Conservation (phyloP, 2,329 filamentous ascomycete genomes). For the Alternaria solani region DNA sequence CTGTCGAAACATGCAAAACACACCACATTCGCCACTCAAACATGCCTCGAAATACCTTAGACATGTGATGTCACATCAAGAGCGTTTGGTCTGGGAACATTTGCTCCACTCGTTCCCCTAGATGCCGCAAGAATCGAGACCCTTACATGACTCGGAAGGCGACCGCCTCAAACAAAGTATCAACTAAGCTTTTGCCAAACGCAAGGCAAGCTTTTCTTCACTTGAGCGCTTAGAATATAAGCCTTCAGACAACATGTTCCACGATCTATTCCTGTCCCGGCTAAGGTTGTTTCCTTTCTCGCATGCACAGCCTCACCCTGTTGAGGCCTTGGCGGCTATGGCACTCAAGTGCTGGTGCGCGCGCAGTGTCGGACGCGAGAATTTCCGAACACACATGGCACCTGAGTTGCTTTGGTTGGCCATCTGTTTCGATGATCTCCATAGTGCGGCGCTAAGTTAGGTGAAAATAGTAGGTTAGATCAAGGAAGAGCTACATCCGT, state of each 20-base stretch:
- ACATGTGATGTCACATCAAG: neutral
- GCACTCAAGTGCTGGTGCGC: conserved; percentile 7
- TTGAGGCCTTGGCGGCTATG: conserved; percentile 4
- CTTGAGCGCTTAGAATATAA: neutral
- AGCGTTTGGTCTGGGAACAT: neutral
- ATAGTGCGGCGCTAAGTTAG: conserved; percentile 15
- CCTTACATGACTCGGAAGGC: neutral
- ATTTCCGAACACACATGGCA: conserved; percentile 23
- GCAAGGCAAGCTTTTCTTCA: neutral
- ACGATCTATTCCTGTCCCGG: neutral
- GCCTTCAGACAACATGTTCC: neutral
- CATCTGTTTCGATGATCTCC: conserved; percentile 19
- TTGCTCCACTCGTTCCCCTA: neutral
- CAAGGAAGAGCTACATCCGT: conserved; percentile 12
- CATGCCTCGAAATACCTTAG: neutral
- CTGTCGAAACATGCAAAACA: conserved; percentile 8
- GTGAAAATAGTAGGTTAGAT: neutral
- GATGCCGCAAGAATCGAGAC: neutral
- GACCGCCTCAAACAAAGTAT: neutral
- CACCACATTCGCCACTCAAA: conserved; percentile 1
- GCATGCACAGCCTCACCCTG: conserved; percentile 16
- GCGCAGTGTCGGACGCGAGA: conserved; percentile 19
- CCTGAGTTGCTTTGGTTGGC: conserved; percentile 14
- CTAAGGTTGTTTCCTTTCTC: conserved; percentile 1
- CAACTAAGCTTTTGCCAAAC: neutral